Percentiles rank a stretch among this genome's conserved stretches.
These are phyloP conservation scores for Skeletonema grethae DNA, from an alignment of 108 stramenopile species.

Conservation along the genomic window DNA sequence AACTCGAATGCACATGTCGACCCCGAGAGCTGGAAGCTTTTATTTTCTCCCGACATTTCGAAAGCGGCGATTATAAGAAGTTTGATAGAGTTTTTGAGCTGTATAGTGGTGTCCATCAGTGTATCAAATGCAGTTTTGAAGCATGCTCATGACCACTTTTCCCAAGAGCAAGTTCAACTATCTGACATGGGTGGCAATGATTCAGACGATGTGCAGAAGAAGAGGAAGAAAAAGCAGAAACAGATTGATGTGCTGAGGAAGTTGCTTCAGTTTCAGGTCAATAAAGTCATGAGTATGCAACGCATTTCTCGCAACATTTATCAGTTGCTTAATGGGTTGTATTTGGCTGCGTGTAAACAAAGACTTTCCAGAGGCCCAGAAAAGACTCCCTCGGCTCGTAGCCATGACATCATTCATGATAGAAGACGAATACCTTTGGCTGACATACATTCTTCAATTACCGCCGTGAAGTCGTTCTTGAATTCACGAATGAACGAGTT, in stretches of 20 bases:
- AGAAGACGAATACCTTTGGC: conserved; percentile 20
- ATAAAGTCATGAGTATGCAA: conserved; percentile 39
- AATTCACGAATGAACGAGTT: conserved; percentile 15
- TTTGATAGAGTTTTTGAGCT: conserved; percentile 32
- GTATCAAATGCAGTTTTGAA: conserved; percentile 36
- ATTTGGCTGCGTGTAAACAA: conserved; percentile 1
- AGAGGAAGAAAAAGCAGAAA: conserved; percentile 20
- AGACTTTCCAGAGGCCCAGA: background rate
- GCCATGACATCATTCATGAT: background rate
- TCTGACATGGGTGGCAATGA: background rate
- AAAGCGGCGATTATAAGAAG: conserved; percentile 19
- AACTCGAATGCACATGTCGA: background rate
- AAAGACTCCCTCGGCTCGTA: background rate
- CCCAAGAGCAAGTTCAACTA: conserved; percentile 3
- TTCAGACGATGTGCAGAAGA: conserved; percentile 1
- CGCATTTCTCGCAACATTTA: conserved; percentile 21
- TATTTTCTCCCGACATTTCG: conserved; percentile 11
- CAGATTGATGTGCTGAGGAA: conserved; percentile 31
- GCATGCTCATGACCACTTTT: conserved; percentile 45
- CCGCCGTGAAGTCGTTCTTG: conserved; percentile 14
- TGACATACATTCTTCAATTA: conserved; percentile 14
- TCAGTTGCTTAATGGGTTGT: background rate
- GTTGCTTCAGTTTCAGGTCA: conserved; percentile 40
- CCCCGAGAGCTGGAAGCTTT: conserved; percentile 21
- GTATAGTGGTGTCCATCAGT: conserved; percentile 31